Evolutionary conservation across 495 filamentous ascomycete genomes (phyloP), one percentile per base, ranked within the genome.

Genomic region (Xylaria longipes): DNA sequence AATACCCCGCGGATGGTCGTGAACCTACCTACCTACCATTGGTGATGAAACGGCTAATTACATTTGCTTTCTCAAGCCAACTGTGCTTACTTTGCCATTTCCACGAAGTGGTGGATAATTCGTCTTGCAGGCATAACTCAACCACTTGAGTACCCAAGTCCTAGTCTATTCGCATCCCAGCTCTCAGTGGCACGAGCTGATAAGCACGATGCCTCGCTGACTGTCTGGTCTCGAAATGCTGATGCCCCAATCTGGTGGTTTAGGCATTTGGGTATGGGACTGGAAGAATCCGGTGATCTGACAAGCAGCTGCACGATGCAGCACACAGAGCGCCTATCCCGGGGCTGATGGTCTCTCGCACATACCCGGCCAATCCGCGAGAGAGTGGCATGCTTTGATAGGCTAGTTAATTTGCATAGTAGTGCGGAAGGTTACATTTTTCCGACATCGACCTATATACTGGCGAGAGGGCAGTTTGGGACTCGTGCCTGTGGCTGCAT

Each of bases 221-320:
- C 31, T 25, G 12, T 60, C 33, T 37, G 4, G 31, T 60, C 20
- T 60, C 56, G 31, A 37, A 37, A 7, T 9, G 33, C 20, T 1
- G 22, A 22, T 15, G 11, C 33, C 25, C 57, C 11, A 20, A 37
- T 60, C 6, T 17, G 22, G 9, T 39, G 17, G 57, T 39, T 37
- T 22, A 25, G 39, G 39, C 52, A 39, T 37, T 6, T 60, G 5
- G 9, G 46, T 11, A 37, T 37, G 57, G 22, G 14, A 37, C 17
- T 60, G 12, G n/a, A 60, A 60, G 57, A 37, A 22, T 4, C n/a
- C 57, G 57, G 57, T 22, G 31, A 29, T 22, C 57, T 60, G 57
- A 60, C 57, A 35, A 60, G 54, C 27, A 58, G 54, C 54, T 33
- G 54, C 29, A 33, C 54, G 48, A 52, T 52, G 48, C 48, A 52